Evolutionary conservation across 768 basidiomycete species (phyloP).

Genomic region (Phaeotremella skinneri): DNA sequence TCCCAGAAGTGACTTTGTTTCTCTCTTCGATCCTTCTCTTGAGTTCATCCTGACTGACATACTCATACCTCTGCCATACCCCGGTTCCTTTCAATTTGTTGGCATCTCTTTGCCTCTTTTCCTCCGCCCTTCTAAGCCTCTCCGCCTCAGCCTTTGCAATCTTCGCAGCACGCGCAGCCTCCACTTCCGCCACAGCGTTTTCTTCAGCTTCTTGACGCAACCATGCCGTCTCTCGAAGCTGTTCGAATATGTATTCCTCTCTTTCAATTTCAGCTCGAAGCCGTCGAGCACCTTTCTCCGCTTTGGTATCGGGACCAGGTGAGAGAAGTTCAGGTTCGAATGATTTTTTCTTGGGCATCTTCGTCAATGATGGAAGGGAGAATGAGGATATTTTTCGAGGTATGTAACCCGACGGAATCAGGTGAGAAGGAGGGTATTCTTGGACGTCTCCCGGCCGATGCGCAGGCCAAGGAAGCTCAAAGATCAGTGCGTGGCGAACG

Average conservation of each 20-base stretch:
- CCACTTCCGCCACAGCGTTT: constrained; percentile 12
- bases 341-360: constrained; percentile 25
- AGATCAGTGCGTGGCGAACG: constrained; percentile 41
- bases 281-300: constrained; percentile 12
- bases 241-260: constrained; percentile 32
- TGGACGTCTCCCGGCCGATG: constrained; percentile 34
- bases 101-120: constrained; percentile 23
- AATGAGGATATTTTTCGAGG: constrained; percentile 31
- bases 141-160: constrained; percentile 20
- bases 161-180: constrained; percentile 16
- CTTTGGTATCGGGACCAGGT: constrained; percentile 11
- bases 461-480: constrained; percentile 43
- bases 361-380: constrained; percentile 35
- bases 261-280: constrained; percentile 20
- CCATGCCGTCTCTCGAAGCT: constrained; percentile 32
- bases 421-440: constrained; percentile 42
- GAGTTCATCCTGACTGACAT: constrained; percentile 31
- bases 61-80: constrained; percentile 40
- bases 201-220: constrained; percentile 27
- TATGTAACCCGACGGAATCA: constrained; percentile 37
- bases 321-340: constrained; percentile 15
- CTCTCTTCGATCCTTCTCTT: constrained; percentile 23
- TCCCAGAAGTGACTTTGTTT: constrained; percentile 24
- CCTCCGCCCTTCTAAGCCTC: constrained; percentile 16
- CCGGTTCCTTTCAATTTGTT: constrained; percentile 39